These are phyloP conservation scores for Xylaria hypoxylon DNA, from an alignment of 2,329 filamentous ascomycete genomes.

Conservation along the genomic window DNA sequence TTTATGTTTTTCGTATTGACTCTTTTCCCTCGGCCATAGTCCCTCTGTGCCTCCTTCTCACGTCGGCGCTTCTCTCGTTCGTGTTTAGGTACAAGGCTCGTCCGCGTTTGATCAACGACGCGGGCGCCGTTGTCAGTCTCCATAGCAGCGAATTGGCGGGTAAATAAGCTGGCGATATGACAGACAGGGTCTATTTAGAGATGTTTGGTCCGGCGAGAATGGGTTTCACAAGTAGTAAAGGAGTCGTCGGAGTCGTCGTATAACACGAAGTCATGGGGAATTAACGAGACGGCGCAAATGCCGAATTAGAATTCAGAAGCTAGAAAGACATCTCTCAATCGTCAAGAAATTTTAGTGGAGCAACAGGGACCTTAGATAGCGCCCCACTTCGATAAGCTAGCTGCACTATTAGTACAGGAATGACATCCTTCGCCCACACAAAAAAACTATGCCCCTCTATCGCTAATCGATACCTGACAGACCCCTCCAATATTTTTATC, in stretches of 20 bases:
- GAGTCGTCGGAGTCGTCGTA: background rate
- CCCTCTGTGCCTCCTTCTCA: slow-evolving; percentile 73
- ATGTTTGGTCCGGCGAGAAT: background rate
- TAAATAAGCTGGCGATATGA: background rate
- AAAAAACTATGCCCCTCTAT: slow-evolving; percentile 41
- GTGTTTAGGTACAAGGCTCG: slow-evolving; percentile 63
- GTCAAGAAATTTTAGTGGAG: slow-evolving; percentile 41
- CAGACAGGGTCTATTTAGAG: too few relatives aligned
- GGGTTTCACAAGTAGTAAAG: background rate
- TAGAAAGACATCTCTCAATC: slow-evolving; percentile 16
- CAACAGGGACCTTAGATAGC: slow-evolving; percentile 19
- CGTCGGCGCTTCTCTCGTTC: slow-evolving; percentile 65
- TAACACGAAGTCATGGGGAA: slow-evolving; percentile 2
- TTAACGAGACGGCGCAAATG: slow-evolving; percentile 26
- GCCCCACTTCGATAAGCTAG: slow-evolving; percentile 30
- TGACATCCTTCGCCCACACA: slow-evolving; percentile 28
- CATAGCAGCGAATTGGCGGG: slow-evolving; percentile 23
- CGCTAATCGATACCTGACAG: slow-evolving; percentile 30
- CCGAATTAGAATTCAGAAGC: slow-evolving; percentile 22
- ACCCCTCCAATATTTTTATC: slow-evolving; percentile 40
- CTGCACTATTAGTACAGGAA: background rate
- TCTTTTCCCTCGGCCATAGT: slow-evolving; percentile 85
- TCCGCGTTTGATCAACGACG: slow-evolving; percentile 61
- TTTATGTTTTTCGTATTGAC: slow-evolving; percentile 79
- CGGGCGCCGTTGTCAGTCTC: slow-evolving; percentile 64